Percentiles rank a stretch among this genome's conserved stretches.
phyloP scores from a whole-genome alignment of 78 protist species.

The Planoprotostelium fungivorum region DNA sequence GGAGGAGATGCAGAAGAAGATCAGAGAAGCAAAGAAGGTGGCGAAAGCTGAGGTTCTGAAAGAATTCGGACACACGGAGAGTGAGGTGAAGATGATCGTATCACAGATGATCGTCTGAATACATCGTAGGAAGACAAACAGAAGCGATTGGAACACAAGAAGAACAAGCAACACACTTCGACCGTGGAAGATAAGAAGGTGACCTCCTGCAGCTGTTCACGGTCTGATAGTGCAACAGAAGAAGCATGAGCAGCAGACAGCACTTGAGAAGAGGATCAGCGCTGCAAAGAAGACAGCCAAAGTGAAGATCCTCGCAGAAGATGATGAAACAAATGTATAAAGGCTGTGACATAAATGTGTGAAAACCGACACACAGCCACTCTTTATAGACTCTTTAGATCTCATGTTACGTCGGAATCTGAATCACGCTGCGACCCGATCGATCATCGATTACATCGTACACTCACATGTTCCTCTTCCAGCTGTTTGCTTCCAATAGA shows the following conservation, averaged over 20 bases:
- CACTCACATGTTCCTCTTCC: no score
- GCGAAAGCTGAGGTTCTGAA: background rate
- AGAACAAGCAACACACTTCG: background rate
- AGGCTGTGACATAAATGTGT: no score
- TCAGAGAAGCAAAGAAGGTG: background rate
- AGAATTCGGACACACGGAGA: background rate
- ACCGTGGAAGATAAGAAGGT: background rate
- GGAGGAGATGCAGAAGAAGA: background rate
- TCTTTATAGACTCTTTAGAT: no score
- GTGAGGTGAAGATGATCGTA: background rate
- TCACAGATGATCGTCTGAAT: background rate
- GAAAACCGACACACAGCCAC: no score
- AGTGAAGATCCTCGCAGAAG: background rate
- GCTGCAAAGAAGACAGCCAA: background rate
- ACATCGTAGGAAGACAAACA: background rate
- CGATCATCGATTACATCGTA: no score
- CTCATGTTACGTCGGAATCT: no score
- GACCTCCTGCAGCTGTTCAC: background rate
- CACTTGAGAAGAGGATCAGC: background rate
- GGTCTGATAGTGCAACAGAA: background rate
- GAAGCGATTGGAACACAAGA: background rate
- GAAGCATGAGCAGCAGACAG: background rate
- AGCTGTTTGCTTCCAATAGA: no score
- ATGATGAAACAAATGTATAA: no score
- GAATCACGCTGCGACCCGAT: no score